These are phyloP conservation scores for Hypomyces perniciosus DNA, from an alignment of 2,329 filamentous ascomycete genomes.

Conservation along the genomic window DNA sequence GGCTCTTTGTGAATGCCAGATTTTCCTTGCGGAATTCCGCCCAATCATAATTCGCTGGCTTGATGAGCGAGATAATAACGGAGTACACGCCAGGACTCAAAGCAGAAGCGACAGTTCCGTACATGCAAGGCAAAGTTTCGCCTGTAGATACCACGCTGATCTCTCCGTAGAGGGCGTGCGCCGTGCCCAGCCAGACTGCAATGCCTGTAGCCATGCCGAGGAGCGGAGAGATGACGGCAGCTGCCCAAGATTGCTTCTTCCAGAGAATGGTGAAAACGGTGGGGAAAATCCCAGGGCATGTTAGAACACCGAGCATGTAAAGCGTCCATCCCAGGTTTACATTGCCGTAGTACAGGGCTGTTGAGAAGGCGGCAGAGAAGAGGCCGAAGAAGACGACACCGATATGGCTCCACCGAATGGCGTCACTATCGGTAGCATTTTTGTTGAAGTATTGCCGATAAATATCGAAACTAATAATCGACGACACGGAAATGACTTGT, in stretches of 20 bases:
- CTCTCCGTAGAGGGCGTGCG: slow-evolving; percentile 39
- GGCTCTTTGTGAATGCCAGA: slow-evolving; percentile 30
- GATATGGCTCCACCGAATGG: slow-evolving; percentile 47
- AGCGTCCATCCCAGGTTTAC: slow-evolving; percentile 49
- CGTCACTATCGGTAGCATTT: slow-evolving; percentile 38
- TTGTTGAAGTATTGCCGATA: slow-evolving; percentile 46
- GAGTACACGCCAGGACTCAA: slow-evolving; percentile 39
- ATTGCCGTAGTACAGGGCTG: slow-evolving; percentile 47
- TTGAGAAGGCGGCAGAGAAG: slow-evolving; percentile 46
- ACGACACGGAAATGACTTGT: slow-evolving; percentile 47
- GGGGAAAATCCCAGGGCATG: slow-evolving; percentile 48
- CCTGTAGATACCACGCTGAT: slow-evolving; percentile 44
- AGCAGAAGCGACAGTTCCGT: slow-evolving; percentile 45
- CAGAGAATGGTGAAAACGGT: slow-evolving; percentile 49
- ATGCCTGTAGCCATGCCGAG: slow-evolving; percentile 46
- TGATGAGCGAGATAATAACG: slow-evolving; percentile 39
- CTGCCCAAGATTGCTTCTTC: slow-evolving; percentile 41
- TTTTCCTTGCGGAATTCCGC: slow-evolving; percentile 34
- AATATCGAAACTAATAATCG: slow-evolving; percentile 49
- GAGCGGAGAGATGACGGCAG: slow-evolving; percentile 44
- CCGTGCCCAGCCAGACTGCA: slow-evolving; percentile 46
- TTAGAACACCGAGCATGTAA: slow-evolving; percentile 49
- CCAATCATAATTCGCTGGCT: slow-evolving; percentile 37
- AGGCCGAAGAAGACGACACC: slow-evolving; percentile 47
- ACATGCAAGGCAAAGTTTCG: slow-evolving; percentile 44